These are phyloP conservation scores for Dactylonectria macrodidyma DNA, from an alignment of 2,329 filamentous ascomycete genomes.

Conservation along the genomic window DNA sequence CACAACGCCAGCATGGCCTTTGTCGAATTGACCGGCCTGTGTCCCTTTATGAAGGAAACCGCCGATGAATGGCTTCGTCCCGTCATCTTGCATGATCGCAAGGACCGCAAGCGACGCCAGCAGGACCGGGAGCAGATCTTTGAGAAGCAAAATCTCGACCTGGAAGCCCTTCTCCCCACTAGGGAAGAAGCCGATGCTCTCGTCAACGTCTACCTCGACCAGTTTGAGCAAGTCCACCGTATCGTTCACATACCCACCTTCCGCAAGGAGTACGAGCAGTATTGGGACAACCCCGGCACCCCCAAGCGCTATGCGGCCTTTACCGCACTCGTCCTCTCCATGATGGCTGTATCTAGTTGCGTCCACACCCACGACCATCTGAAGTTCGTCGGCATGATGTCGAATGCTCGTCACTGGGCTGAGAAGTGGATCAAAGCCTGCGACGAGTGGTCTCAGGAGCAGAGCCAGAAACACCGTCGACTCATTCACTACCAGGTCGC, in stretches of 20 bases:
- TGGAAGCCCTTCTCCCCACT: slow-evolving; percentile 66
- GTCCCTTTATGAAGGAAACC: slow-evolving; percentile 74
- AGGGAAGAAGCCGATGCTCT: slow-evolving; percentile 65
- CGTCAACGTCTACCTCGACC: slow-evolving; percentile 66
- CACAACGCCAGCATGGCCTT: slow-evolving; percentile 74
- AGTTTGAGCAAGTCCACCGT: slow-evolving; percentile 69
- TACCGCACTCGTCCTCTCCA: slow-evolving; percentile 71
- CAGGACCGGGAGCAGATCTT: slow-evolving; percentile 67
- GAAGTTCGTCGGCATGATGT: slow-evolving; percentile 72
- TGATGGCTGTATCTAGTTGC: slow-evolving; percentile 73
- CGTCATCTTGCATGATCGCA: slow-evolving; percentile 68
- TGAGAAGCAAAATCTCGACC: slow-evolving; percentile 61
- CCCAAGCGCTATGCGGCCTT: slow-evolving; percentile 65
- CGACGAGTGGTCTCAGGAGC: slow-evolving; percentile 67
- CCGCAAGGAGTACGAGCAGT: slow-evolving; percentile 67
- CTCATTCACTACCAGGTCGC: slow-evolving; percentile 74
- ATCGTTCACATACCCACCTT: slow-evolving; percentile 74
- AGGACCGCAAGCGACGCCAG: slow-evolving; percentile 69
- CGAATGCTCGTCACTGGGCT: slow-evolving; percentile 68
- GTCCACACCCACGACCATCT: slow-evolving; percentile 66
- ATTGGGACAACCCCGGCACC: slow-evolving; percentile 63
- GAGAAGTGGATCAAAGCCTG: slow-evolving; percentile 70
- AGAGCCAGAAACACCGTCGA: slow-evolving; percentile 74
- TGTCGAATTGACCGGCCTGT: slow-evolving; percentile 70
- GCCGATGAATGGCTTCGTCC: slow-evolving; percentile 74